Evolutionary conservation across 2,329 filamentous ascomycete species (phyloP).

Genomic region (Ophidiomyces ophidiicola): DNA sequence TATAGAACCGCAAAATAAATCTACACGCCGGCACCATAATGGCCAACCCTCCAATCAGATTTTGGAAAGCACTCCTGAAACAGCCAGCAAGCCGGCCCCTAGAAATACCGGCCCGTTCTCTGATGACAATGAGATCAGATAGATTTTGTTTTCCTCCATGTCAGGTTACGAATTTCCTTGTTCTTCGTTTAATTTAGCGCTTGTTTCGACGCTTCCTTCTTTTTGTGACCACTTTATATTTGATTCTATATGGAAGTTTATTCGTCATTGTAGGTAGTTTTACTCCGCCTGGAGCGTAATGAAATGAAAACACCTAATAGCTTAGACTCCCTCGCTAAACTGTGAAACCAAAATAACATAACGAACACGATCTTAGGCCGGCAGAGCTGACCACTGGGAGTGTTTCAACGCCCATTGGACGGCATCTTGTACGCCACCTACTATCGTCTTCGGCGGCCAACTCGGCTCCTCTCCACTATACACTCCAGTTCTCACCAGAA

Average conservation of each 20-base stretch:
- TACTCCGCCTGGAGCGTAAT: not conserved
- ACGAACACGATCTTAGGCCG: not conserved
- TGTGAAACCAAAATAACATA: not conserved
- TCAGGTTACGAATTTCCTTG: too few relatives aligned
- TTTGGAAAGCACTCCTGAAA: conserved; percentile 17
- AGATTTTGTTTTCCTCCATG: not conserved
- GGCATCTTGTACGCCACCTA: conserved; percentile 62
- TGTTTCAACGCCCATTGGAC: conserved; percentile 62
- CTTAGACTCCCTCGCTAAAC: too few relatives aligned
- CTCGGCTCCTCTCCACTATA: conserved; percentile 49
- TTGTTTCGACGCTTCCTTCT: too few relatives aligned
- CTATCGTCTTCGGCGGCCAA: conserved; percentile 51
- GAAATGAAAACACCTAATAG: too few relatives aligned
- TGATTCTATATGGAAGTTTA: not conserved
- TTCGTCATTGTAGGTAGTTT: not conserved
- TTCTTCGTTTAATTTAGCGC: too few relatives aligned
- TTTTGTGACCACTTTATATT: not conserved
- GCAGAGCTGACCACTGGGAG: conserved; percentile 28
- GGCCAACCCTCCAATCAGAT: conserved; percentile 24
- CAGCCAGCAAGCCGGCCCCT: not conserved
- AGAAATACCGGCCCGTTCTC: conserved; percentile 34
- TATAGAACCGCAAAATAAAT: conserved; percentile 11
- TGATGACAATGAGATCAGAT: conserved; percentile 33
- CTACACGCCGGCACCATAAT: conserved; percentile 17
- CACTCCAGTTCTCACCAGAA: conserved; percentile 71